Base-by-base conservation (phyloP, 202 grass and related monocot species). In the Musa balbisiana region DNA sequence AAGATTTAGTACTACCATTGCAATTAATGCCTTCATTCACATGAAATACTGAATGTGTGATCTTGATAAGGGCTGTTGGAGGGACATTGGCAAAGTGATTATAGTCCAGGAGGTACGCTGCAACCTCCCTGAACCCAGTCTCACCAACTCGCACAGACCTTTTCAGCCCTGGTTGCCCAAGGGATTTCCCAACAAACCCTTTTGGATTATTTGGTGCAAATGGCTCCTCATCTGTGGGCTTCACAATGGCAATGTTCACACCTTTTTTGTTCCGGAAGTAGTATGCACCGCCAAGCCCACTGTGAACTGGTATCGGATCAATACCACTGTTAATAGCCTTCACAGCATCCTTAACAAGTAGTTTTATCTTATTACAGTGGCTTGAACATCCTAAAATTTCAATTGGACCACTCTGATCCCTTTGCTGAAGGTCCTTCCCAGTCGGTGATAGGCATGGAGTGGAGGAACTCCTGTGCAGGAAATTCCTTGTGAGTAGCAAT, bases 151-250 rank as follows among this genome's bases (percentile, higher is more conserved):
- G 74, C 17, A 76, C 74, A 16, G 74, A 76, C 58, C 43, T 76
- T 76, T 76, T 76, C 33, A 76, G 13, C 21, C 74, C 74, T 52
- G 74, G 74, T n/a, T 76, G 74, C 22, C 74, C 74, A 53, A 76
- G 74, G 60, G 74, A 49, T 33, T 76, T 76, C 1, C 74, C 74
- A 15, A 76, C 52, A 21, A 76, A 76, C 3, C 74, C 74, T 52
- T 76, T 76, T 14, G 74, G 74, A 53, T 76, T 76, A 43, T 76
- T 76, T 9, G 74, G 74, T 11, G 74, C 74, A 76, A 76, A 76
- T 22, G 74, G 74, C 13, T 76, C 74, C 59, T 76, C 74, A 19
- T 76, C 74, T 58, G 74, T 76, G 8, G 74, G 74, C n/a, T 76
- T 76, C 43, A 64, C 74, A 52, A 76, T 76, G 21, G 74, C 74